These are phyloP conservation scores for Sporobolus alterniflorus DNA, from an alignment of 202 grass and related monocot species.

Conservation along the genomic window DNA sequence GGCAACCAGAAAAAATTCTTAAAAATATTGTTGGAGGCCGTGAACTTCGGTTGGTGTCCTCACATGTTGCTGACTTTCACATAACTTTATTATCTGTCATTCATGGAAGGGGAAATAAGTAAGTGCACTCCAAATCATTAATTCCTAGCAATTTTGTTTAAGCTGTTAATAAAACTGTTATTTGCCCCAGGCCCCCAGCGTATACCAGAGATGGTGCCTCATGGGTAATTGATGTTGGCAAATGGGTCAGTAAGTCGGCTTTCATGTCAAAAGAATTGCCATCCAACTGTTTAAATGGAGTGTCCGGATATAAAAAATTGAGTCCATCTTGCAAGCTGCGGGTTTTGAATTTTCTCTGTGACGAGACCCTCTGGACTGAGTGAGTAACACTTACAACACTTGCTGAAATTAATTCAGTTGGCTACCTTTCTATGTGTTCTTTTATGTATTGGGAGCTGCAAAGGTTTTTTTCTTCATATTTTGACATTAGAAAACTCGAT, in stretches of 20 bases:
- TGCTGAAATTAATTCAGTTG: constrained; percentile 25
- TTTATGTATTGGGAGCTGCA: constrained; percentile 14
- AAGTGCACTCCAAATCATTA: constrained; percentile 25
- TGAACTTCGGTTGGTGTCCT: constrained; percentile 54
- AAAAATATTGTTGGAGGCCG: constrained; percentile 74
- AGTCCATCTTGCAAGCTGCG: constrained; percentile 59
- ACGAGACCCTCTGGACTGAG: constrained; percentile 72
- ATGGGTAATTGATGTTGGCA: constrained; percentile 65
- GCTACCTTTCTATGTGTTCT: background rate
- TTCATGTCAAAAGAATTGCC: constrained; percentile 46
- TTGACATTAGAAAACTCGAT: background rate
- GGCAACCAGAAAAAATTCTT: constrained; percentile 74
- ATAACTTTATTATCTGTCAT: constrained; percentile 80
- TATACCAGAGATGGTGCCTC: constrained; percentile 60
- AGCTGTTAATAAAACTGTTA: constrained; percentile 19
- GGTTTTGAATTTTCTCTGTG: constrained; percentile 85
- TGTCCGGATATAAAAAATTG: constrained; percentile 69
- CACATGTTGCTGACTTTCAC: constrained; percentile 66
- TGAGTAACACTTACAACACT: constrained; percentile 46
- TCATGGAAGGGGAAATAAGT: constrained; percentile 66
- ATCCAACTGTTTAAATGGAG: constrained; percentile 45
- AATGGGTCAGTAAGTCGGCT: constrained; percentile 57
- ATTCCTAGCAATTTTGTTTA: constrained; percentile 26
- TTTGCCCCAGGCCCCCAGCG: constrained; percentile 50
- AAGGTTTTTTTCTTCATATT: background rate